A percentile compares a stretch with the other conserved stretches of the same genome.
These are phyloP conservation scores for Phlebiopsis flavidoalba DNA, from an alignment of 768 basidiomycete genomes.

Conservation along the genomic window DNA sequence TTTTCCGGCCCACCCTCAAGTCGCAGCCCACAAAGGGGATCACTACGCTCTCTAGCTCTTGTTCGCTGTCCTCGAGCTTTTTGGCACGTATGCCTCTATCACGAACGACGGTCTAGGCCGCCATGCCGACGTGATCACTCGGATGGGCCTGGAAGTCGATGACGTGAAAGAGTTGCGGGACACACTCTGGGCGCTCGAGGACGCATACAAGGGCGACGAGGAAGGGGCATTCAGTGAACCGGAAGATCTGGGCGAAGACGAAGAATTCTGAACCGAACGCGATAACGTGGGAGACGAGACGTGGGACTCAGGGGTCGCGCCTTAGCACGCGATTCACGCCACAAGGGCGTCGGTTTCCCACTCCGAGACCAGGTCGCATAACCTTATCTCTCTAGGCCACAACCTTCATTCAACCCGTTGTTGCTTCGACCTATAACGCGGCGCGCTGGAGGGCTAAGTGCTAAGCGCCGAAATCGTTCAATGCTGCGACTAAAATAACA, in stretches of 20 bases:
- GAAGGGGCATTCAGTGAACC: slow-evolving; percentile 14
- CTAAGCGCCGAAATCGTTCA: too few species aligned
- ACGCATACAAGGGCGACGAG: slow-evolving; percentile 33
- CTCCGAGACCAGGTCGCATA: too few species aligned
- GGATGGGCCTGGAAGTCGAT: slow-evolving; percentile 44
- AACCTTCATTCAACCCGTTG: too few species aligned
- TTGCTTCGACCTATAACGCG: too few species aligned
- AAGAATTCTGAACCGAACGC: background rate
- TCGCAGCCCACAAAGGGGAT: slow-evolving; percentile 1
- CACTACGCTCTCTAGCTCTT: slow-evolving; percentile 35
- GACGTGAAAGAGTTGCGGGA: slow-evolving; percentile 53
- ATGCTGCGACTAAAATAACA: too few species aligned
- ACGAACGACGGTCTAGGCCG: slow-evolving; percentile 40
- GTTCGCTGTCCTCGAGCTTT: slow-evolving; percentile 33
- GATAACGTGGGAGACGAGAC: background rate
- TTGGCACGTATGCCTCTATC: slow-evolving; percentile 49
- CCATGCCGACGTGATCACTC: slow-evolving; percentile 28
- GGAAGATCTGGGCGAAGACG: slow-evolving; percentile 19
- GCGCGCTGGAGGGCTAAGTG: too few species aligned
- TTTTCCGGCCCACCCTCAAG: slow-evolving; percentile 20
- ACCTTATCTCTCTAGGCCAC: too few species aligned
- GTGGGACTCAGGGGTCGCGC: background rate
- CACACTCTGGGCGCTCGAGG: slow-evolving; percentile 56
- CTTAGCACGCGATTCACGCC: background rate
- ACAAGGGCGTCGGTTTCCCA: background rate